Evolutionary conservation across 441 rosid species (phyloP).

Genomic region (Capsella rubella): DNA sequence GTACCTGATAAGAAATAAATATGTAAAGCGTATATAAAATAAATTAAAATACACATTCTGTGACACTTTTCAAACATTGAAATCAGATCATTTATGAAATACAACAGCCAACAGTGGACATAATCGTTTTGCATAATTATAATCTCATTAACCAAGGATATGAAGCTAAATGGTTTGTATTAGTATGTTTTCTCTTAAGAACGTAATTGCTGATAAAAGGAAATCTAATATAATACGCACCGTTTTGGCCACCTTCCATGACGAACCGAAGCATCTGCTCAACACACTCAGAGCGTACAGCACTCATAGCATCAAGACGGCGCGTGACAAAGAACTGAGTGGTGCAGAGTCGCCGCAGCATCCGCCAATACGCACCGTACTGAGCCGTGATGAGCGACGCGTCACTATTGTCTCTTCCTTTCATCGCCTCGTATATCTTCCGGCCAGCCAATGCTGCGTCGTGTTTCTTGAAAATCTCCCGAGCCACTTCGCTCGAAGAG

Average conservation of each 20-base stretch:
- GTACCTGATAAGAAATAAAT: slow-evolving; percentile 29
- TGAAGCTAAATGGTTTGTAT: too few species aligned
- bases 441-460: slow-evolving; percentile 69
- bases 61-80: too few species aligned
- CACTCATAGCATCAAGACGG: slow-evolving; percentile 61
- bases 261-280: slow-evolving; percentile 63
- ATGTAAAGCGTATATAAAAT: background rate
- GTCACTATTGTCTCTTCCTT: slow-evolving; percentile 56
- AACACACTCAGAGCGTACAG: slow-evolving; percentile 57
- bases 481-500: slow-evolving; percentile 66
- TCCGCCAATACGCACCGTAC: slow-evolving; percentile 79
- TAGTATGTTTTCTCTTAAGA: too few species aligned
- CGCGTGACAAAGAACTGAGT: slow-evolving; percentile 64
- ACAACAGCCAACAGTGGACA: too few species aligned
- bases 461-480: slow-evolving; percentile 76
- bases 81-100: too few species aligned
- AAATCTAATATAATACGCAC: background rate
- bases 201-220: background rate
- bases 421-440: slow-evolving; percentile 81
- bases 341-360: slow-evolving; percentile 64
- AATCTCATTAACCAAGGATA: too few species aligned
- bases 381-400: slow-evolving; percentile 75
- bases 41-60: too few species aligned
- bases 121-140: too few species aligned
- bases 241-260: slow-evolving; percentile 54